phyloP scores from a whole-genome alignment of 2,329 filamentous ascomycete genomes.

The Colletotrichum sp. region DNA sequence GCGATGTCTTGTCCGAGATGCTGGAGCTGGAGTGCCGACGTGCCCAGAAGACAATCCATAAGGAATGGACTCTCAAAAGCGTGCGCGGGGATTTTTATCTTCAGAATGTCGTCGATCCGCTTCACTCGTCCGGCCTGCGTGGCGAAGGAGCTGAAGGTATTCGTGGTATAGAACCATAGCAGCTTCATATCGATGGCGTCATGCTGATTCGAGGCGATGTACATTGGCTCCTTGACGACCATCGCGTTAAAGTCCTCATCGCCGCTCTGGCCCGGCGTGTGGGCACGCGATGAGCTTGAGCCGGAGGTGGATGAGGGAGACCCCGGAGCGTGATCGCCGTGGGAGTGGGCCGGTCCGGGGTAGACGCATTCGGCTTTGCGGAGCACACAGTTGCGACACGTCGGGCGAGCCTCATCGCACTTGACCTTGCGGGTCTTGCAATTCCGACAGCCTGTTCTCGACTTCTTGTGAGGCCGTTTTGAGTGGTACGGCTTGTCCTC shows the following conservation, averaged over 20 bases:
- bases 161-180: conserved; percentile 58
- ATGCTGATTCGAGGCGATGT: conserved; percentile 28
- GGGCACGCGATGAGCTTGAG: background rate
- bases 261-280: background rate
- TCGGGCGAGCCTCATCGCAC: conserved; percentile 56
- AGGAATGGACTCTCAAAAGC: conserved; percentile 59
- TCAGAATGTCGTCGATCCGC: conserved; percentile 47
- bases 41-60: conserved; percentile 58
- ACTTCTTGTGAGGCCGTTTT: conserved; percentile 62
- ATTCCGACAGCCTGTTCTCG: conserved; percentile 55
- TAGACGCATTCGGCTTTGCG: conserved; percentile 56
- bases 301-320: conserved; percentile 9
- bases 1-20: conserved; percentile 43
- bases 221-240: conserved; percentile 29
- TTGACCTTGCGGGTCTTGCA: conserved; percentile 63
- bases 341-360: conserved; percentile 26
- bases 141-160: conserved; percentile 52
- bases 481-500: conserved; percentile 37
- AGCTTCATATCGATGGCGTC: conserved; percentile 55
- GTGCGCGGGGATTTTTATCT: conserved; percentile 50
- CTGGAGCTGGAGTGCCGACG: conserved; percentile 55
- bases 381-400: conserved; percentile 53
- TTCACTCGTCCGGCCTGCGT: conserved; percentile 38
- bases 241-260: conserved; percentile 14
- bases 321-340: background rate